Conservation (phyloP, 495 filamentous ascomycete genomes). For the Pyronema domesticum region DNA sequence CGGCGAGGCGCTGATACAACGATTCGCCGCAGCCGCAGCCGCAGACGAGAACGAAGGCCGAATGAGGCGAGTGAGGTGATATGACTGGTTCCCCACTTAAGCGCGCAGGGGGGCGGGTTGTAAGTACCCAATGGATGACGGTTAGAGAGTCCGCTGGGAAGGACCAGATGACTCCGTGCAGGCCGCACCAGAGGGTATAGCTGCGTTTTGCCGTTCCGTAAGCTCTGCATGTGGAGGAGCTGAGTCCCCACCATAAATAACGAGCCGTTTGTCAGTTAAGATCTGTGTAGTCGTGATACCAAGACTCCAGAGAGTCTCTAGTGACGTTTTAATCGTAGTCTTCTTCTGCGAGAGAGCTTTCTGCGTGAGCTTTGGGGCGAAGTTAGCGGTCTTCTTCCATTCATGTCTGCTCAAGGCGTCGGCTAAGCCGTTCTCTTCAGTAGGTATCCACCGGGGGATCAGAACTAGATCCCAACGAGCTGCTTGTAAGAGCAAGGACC, state of each 20-base stretch:
- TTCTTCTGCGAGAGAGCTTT: too few species aligned
- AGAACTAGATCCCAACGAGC: background rate
- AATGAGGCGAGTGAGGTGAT: too few species aligned
- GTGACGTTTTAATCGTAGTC: background rate
- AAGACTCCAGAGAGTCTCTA: background rate
- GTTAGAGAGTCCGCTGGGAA: too few species aligned
- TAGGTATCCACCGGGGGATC: background rate
- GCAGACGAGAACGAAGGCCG: too few species aligned
- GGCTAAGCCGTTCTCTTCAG: background rate
- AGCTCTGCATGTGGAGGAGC: background rate
- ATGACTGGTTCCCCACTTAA: too few species aligned
- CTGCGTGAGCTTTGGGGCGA: background rate
- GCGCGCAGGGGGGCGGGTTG: too few species aligned
- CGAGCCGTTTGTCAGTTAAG: background rate
- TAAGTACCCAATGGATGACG: too few species aligned
- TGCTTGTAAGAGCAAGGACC: background rate
- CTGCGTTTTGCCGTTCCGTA: background rate
- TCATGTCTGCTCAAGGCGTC: background rate
- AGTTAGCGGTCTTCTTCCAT: background rate
- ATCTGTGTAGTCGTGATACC: background rate
- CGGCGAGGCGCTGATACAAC: too few species aligned
- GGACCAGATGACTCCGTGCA: background rate
- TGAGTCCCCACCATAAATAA: background rate
- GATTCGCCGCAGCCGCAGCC: too few species aligned
- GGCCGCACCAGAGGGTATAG: background rate